Evolutionary conservation across 1,139 yeast genomes (phyloP).

Genomic region (Wickerhamomyces sp.): DNA sequence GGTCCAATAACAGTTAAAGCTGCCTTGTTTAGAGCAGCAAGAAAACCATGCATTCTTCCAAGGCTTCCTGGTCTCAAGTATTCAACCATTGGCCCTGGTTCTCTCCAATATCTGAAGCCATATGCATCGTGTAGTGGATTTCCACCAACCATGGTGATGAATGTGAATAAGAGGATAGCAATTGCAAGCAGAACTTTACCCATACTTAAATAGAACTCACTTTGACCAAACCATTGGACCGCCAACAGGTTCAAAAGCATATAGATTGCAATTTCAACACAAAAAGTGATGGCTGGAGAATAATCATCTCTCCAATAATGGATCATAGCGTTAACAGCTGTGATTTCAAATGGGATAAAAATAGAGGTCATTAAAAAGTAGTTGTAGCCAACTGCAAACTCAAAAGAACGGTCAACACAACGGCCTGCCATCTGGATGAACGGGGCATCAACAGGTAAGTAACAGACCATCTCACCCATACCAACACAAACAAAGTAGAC

Average conservation of each 20-base stretch:
- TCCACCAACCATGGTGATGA: constrained; percentile 84
- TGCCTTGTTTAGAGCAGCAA: constrained; percentile 26
- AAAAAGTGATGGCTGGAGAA: constrained; percentile 37
- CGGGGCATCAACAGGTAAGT: constrained; percentile 44
- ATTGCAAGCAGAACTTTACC: constrained; percentile 65
- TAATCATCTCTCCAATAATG: constrained; percentile 76
- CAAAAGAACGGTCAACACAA: constrained; percentile 62
- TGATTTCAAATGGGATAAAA: constrained; percentile 72
- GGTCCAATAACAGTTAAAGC: constrained; percentile 47
- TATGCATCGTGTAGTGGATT: constrained; percentile 63
- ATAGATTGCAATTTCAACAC: constrained; percentile 55
- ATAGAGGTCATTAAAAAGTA: constrained; percentile 72
- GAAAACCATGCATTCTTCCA: constrained; percentile 59
- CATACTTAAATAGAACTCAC: constrained; percentile 75
- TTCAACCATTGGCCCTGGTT: constrained; percentile 50
- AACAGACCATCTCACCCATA: constrained; percentile 59
- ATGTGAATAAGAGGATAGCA: constrained; percentile 63
- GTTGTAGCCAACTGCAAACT: constrained; percentile 74
- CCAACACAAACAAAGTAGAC: constrained; percentile 53
- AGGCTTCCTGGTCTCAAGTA: constrained; percentile 47
- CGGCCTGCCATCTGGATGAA: constrained; percentile 50
- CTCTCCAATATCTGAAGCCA: constrained; percentile 65
- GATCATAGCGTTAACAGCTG: constrained; percentile 70
- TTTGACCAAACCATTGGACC: constrained; percentile 68
- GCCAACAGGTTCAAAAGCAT: constrained; percentile 62